Conservation (phyloP, 306 rosid species). For the Vicia villosa region DNA sequence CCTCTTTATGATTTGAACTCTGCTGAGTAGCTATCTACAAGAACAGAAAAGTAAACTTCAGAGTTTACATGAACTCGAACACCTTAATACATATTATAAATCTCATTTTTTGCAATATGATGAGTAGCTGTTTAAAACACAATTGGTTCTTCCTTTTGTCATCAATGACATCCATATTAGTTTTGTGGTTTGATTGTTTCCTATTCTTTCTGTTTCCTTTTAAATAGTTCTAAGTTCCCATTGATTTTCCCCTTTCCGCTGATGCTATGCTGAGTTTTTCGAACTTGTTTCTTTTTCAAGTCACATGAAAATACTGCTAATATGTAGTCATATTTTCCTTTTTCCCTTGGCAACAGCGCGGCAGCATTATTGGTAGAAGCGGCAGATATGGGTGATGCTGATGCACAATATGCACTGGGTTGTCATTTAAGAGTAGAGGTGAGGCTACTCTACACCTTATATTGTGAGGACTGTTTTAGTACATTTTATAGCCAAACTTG, state of each 20-base stretch:
- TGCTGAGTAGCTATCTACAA: slow-evolving; percentile 11
- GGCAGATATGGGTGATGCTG: slow-evolving; percentile 88
- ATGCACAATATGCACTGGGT: slow-evolving; percentile 88
- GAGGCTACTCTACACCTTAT: slow-evolving; percentile 29
- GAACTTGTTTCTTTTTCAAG: neutral
- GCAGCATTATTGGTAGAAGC: slow-evolving; percentile 92
- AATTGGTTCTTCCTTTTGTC: neutral
- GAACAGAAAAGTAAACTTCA: neutral
- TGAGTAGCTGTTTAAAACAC: neutral
- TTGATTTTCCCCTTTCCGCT: neutral
- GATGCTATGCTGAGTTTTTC: neutral
- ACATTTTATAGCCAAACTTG: slow-evolving; percentile 4
- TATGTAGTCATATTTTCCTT: slow-evolving; percentile 1
- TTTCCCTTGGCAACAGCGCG: slow-evolving; percentile 55
- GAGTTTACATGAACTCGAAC: neutral
- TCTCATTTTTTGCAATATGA: slow-evolving; percentile 14
- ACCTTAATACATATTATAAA: neutral
- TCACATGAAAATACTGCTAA: neutral
- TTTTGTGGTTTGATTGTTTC: slow-evolving; percentile 8
- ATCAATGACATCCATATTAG: neutral
- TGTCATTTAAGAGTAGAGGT: slow-evolving; percentile 87
- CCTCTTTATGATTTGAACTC: slow-evolving; percentile 13
- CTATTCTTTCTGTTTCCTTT: neutral
- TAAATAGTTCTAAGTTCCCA: neutral
- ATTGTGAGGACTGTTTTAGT: slow-evolving; percentile 19